Base-by-base conservation (phyloP, 129 eudicot genomes). In the Chrysanthemum makinoi region DNA sequence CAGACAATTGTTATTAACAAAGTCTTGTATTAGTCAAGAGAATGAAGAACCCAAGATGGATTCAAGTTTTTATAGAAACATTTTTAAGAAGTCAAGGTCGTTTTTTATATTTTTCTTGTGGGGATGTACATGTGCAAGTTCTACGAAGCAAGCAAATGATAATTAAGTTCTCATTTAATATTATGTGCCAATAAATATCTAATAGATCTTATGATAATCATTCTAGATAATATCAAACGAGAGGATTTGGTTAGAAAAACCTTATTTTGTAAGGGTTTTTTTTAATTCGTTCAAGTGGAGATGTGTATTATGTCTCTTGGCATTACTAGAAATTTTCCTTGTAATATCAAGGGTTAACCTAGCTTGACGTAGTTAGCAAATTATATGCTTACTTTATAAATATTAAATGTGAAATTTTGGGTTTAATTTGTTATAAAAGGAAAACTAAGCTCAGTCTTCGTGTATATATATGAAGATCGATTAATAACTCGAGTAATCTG, bases 11-110 rank as follows among this genome's bases (percentile, higher is more conserved):
- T 7, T 39, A 39, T 39, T 39, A 39, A 39, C 46, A 10, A 26
- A 73, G 77, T 62, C 70, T 12, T 62, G 16, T 73, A 26, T 28
- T 49, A 30, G 70, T 73, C 70, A 62, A 62, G 50, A 13, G 51
- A 72, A 26, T 72, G 69, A 48, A 72, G 17, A 46, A 73, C 28
- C 33, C 52, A 73, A 49, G 46, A 26, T 24, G 15, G 69, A 62
- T 48, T 10, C 69, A 26, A 48, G 19, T n/a, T 72, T 35, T 73
- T 73, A 62, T 73, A 50, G 35, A 60, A 39, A 10, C n/a, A 62
- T 49, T 12, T 17, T 12, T 61, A 24, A 3, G 1, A 72, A 73
- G 77, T 62, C 77, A 50, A 26, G 70, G 76, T 59, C 76, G 24
- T 72, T 60, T 14, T 58, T 58, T 58, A 16, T 52, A 13, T 7